Base-by-base conservation (phyloP, 2,329 filamentous ascomycete genomes). In the Talaromyces sp. region DNA sequence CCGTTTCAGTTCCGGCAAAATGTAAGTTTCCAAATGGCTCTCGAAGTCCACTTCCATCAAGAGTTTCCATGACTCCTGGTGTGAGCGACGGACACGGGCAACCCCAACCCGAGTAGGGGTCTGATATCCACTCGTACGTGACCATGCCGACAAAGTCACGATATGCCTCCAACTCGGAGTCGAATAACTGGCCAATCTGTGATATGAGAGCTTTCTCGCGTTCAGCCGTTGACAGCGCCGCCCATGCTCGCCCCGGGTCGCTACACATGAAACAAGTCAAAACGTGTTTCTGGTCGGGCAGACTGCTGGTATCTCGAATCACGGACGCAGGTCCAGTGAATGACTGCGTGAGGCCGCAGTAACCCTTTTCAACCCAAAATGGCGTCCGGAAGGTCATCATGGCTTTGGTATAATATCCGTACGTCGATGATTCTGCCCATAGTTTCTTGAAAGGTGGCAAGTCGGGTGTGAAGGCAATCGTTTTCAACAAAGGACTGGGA, bases 1-100 rank as follows among this genome's bases (percentile, higher is more conserved):
- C 75, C 1, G 77, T 80, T 70, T 84, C 82, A 0, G 81, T 83
- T 0, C 82, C 81, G 2, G 76, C 80, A 62, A 83, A 84, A 62
- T 83, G 77, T 3, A 83, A 28, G 33, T 78, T 71, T 5, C 75
- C 70, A 50, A 69, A 66, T 0, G 69, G 63, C 31, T 72, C 65
- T n/a, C 73, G 65, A 9, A 79, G 60, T 4, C 65, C 65, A 10
- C 70, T 63, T 10, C 73, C 64, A 0, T 69, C 67, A 6, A 48
- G 15, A 1, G 43, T 33, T 15, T 48, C 9, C 8, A 78, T 62
- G 3, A 78, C 69, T 0, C 76, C 77, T 0, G 77, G 77, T 0
- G 67, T 40, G 35, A 75, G 62, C 0, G 66, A 60, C 1, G 75
- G 63, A 60, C 71, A 76, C 0, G 77, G 76, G 64, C 60, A 58